Evolutionary conservation across 2,329 filamentous ascomycete genomes (phyloP), one percentile per base, ranked within the genome.

Genomic region (Pyrenochaeta sp.): DNA sequence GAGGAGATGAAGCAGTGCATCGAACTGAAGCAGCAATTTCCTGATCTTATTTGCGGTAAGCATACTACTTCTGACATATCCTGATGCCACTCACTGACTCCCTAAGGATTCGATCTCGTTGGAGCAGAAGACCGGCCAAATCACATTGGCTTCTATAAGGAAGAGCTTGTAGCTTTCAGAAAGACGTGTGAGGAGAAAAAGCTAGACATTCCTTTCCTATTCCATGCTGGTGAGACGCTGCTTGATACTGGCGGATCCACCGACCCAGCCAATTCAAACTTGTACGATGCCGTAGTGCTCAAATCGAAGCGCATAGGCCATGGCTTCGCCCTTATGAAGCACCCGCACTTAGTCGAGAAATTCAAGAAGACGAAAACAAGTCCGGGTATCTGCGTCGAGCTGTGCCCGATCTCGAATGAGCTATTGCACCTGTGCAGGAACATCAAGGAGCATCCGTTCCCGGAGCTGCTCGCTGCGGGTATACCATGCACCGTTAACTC

Each of bases 371-470:
- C 54, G 3, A 48, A 61, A 0, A 28, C 37, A 0, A 54, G 44
- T 8, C 40, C 52, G 0, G 72, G 70, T 0, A 85, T 92, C 34
- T 91, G 89, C 64, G 81, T 93, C n/a, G 90, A 93, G 78, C 79
- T 91, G 1, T 92, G 90, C 65, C 90, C 90, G 0, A 91, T 92
- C 49, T 92, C 89, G 0, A 93, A 92, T 69, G 90, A 93, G 79
- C 81, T 92, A 0, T 78, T 92, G 19, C 89, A 90, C 34, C 81
- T 93, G 19, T 90, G 88, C 50, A 84, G 87, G 8, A 83, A 86
- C 45, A 83, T 88, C 55, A 83, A 84, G 37, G 88, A 89, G 12
- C 90, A 92, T 67, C 78, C 88, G 15, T 86, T 90, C 72, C 91
- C 91, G 39, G 81, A 83, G 59, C 79, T 93, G 25, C 80, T 92